phyloP scores from a whole-genome alignment of 306 rosid genomes.

The Cercis canadensis region DNA sequence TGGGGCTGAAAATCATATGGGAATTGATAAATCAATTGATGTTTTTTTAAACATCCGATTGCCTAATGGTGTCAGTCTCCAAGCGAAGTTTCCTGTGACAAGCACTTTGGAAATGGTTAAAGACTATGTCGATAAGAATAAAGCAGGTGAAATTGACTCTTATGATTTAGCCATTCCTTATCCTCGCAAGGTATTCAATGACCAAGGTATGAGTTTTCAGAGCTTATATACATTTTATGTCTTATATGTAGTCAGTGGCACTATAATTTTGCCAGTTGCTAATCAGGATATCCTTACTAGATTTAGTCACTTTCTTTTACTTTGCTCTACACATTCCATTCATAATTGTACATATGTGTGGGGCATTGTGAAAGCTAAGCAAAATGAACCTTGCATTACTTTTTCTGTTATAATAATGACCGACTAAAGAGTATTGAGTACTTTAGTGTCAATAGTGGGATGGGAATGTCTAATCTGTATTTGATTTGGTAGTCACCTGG shows the following conservation, averaged over 20 bases:
- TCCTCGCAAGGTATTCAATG: slow-evolving; percentile 60
- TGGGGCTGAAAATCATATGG: background rate
- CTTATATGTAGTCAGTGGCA: background rate
- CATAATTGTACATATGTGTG: no score
- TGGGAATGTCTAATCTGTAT: no score
- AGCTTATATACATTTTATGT: background rate
- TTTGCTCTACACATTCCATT: no score
- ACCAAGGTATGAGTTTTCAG: slow-evolving; percentile 43
- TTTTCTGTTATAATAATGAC: no score
- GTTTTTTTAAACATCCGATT: slow-evolving; percentile 57
- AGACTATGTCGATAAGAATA: slow-evolving; percentile 47
- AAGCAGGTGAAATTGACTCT: slow-evolving; percentile 39
- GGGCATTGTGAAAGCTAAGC: no score
- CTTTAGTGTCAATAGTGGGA: no score
- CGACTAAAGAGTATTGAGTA: no score
- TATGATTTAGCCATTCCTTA: slow-evolving; percentile 70
- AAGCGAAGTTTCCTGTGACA: slow-evolving; percentile 52
- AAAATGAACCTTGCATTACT: no score
- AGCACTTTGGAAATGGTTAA: slow-evolving; percentile 57
- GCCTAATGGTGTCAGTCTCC: slow-evolving; percentile 51
- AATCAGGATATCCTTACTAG: no score
- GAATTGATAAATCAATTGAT: slow-evolving; percentile 36
- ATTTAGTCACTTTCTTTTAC: no score
- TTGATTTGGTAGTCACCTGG: no score
- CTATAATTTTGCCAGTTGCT: no score